Evolutionary conservation across 208 protist species (phyloP).

Genomic region (Leishmania braziliensis): DNA sequence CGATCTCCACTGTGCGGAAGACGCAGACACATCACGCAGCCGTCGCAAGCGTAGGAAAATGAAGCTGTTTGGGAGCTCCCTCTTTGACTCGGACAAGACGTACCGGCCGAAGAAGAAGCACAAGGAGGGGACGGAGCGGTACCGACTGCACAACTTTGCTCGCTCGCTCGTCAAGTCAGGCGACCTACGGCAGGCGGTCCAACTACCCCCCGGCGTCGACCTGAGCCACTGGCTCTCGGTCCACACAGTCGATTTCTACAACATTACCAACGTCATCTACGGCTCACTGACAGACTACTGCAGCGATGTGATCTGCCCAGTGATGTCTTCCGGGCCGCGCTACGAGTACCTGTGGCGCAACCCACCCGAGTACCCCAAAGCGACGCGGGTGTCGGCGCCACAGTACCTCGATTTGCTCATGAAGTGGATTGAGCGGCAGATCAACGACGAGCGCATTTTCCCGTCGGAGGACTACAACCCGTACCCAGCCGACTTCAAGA

Average conservation of each 20-base stretch:
- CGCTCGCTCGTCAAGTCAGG: slow-evolving; percentile 82
- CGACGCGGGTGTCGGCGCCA: slow-evolving; percentile 95
- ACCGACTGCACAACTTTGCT: slow-evolving; percentile 95
- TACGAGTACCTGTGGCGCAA: slow-evolving; percentile 98
- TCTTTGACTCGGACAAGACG: slow-evolving; percentile 94
- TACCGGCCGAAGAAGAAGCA: slow-evolving; percentile 95
- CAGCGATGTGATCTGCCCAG: slow-evolving; percentile 93
- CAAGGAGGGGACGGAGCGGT: slow-evolving; percentile 94
- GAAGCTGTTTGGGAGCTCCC: slow-evolving; percentile 71
- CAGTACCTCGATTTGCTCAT: slow-evolving; percentile 98
- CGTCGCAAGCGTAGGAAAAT: slow-evolving; percentile 16
- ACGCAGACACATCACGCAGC: neutral
- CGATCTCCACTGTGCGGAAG: neutral
- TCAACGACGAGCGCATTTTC: slow-evolving; percentile 98
- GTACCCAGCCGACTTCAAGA: slow-evolving; percentile 85
- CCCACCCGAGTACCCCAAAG: slow-evolving; percentile 94
- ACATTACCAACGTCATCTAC: slow-evolving; percentile 99
- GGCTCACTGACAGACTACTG: slow-evolving; percentile 99
- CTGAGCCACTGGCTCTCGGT: slow-evolving; percentile 98
- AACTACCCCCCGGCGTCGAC: slow-evolving; percentile 95
- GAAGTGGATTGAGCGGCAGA: slow-evolving; percentile 97
- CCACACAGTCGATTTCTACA: slow-evolving; percentile 99
- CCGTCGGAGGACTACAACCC: slow-evolving; percentile 93
- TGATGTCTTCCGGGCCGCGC: slow-evolving; percentile 96
- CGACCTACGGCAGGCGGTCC: slow-evolving; percentile 95